These are phyloP conservation scores for Eucalyptus regnans DNA, from an alignment of 345 rosid species.

Conservation along the genomic window DNA sequence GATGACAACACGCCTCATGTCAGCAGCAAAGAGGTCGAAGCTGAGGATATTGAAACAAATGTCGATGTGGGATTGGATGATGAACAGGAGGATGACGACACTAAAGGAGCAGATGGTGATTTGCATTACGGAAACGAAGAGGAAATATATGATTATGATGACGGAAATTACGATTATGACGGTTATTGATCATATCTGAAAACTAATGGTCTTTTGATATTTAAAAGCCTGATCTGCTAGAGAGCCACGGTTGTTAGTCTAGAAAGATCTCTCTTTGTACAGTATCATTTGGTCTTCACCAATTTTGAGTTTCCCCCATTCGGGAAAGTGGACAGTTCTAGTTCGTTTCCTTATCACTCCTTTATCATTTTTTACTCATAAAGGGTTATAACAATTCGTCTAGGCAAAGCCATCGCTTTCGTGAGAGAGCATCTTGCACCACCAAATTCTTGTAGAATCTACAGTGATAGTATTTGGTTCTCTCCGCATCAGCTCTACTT, in stretches of 20 bases:
- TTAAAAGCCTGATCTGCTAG: not conserved
- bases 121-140: conserved; percentile 2
- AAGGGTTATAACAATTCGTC: not conserved
- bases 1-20: not conserved
- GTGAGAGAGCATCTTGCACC: not conserved
- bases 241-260: not conserved
- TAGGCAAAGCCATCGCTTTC: not conserved
- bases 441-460: not conserved
- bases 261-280: not conserved
- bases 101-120: conserved; percentile 1
- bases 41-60: not conserved
- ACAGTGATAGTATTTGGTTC: not conserved
- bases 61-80: not conserved
- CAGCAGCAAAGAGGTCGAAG: not conserved
- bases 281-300: not conserved
- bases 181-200: not conserved
- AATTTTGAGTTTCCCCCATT: not conserved
- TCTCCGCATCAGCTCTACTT: not conserved
- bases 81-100: not conserved
- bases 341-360: not conserved
- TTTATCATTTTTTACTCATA: not conserved
- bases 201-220: not conserved
- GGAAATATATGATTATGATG: conserved; percentile 7
- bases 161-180: conserved; percentile 1
- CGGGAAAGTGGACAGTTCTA: not conserved